These are phyloP conservation scores for Coemansia sp. DNA, from an alignment of 192 early-diverging fungal species.

Conservation along the genomic window DNA sequence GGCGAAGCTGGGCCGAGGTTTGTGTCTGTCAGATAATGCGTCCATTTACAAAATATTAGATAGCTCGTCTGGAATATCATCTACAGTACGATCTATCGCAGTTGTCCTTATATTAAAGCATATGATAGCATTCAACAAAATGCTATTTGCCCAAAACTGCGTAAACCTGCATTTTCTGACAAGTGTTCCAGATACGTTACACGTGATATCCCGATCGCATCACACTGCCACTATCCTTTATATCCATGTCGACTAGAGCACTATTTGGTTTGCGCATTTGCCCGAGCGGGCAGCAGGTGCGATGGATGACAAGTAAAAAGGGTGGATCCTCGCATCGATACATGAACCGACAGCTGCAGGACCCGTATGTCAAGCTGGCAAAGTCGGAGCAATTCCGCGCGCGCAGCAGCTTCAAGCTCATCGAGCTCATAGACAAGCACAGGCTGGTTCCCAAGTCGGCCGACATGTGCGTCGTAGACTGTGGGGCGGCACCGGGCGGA, in stretches of 20 bases:
- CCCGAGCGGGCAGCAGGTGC: neutral
- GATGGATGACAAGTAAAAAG: conserved; percentile 30
- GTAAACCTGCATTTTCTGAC: neutral
- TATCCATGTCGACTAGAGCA: neutral
- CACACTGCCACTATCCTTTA: neutral
- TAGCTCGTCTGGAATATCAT: neutral
- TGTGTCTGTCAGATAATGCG: neutral
- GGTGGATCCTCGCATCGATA: conserved; percentile 59
- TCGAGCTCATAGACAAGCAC: conserved; percentile 59
- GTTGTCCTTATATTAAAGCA: neutral
- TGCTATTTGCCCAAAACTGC: conserved; percentile 5
- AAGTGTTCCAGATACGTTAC: neutral
- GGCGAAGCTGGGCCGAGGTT: neutral
- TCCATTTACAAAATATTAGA: neutral
- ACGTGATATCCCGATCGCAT: neutral
- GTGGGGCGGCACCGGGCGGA: conserved; percentile 75
- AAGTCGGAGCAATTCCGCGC: conserved; percentile 62
- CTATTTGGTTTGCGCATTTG: neutral
- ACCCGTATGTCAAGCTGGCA: conserved; percentile 67
- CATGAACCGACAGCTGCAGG: conserved; percentile 62
- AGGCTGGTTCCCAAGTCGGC: conserved; percentile 18
- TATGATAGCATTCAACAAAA: neutral
- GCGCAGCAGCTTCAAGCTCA: conserved; percentile 75
- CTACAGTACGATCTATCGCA: neutral
- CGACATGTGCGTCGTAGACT: conserved; percentile 55